A percentile compares a stretch with the other conserved stretches of the same genome.
phyloP scores from a whole-genome alignment of 768 basidiomycete species.

The Sistotremastrum suecicum region DNA sequence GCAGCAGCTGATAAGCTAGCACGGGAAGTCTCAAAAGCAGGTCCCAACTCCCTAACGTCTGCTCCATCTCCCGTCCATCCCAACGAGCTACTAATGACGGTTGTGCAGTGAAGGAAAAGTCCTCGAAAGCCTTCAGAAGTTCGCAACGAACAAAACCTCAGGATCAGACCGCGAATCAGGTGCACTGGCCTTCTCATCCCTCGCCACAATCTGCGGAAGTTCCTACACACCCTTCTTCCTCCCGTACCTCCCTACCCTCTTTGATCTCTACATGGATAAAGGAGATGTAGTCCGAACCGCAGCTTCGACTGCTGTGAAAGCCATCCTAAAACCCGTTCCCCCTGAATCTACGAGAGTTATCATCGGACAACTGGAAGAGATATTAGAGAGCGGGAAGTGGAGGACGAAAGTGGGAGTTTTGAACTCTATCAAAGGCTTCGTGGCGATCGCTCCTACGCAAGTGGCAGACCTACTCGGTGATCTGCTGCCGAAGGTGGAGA shows the following conservation, averaged over 20 bases:
- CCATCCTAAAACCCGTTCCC: conserved; percentile 72
- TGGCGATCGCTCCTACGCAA: conserved; percentile 48
- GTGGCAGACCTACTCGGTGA: conserved; percentile 75
- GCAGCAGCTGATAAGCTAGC: conserved; percentile 72
- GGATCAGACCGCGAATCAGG: conserved; percentile 83
- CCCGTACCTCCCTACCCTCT: conserved; percentile 59
- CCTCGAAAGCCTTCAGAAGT: conserved; percentile 47
- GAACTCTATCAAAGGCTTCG: conserved; percentile 70
- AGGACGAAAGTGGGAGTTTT: conserved; percentile 85
- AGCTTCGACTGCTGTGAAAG: conserved; percentile 66
- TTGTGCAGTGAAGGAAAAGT: conserved; percentile 42
- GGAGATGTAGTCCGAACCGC: conserved; percentile 81
- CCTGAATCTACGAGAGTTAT: conserved; percentile 64
- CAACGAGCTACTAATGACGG: not conserved
- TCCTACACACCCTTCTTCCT: conserved; percentile 62
- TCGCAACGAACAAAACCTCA: conserved; percentile 74
- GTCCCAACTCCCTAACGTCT: conserved; percentile 48
- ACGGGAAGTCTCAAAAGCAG: conserved; percentile 49
- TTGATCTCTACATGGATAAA: conserved; percentile 85
- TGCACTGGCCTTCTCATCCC: conserved; percentile 64
- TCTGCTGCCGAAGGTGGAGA: conserved; percentile 76
- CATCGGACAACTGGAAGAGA: conserved; percentile 53
- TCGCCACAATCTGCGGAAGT: conserved; percentile 56
- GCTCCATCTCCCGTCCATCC: conserved; percentile 7
- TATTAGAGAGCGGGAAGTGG: conserved; percentile 86